phyloP scores from a whole-genome alignment of 2,329 filamentous ascomycete genomes.

The Trichoderma atrobrunneum region DNA sequence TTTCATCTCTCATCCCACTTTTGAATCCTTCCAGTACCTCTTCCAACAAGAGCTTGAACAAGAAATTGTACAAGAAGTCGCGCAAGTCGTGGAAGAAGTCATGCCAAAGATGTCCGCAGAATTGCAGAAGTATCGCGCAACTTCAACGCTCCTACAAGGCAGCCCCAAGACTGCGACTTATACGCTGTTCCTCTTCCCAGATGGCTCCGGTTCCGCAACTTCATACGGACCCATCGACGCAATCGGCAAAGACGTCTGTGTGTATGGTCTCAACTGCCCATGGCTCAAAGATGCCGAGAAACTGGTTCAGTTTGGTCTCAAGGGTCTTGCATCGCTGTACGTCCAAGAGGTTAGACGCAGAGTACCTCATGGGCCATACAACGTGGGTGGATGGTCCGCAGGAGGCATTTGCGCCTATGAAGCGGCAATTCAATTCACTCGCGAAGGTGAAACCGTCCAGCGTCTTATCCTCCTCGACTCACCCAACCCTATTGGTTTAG shows the following conservation, averaged over 20 bases:
- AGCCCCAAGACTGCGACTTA: slow-evolving; percentile 12
- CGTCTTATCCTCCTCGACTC: slow-evolving; percentile 63
- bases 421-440: slow-evolving; percentile 57
- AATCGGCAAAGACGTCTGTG: slow-evolving; percentile 45
- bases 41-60: background rate
- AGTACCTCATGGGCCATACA: slow-evolving; percentile 66
- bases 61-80: background rate
- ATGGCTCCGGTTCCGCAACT: slow-evolving; percentile 60
- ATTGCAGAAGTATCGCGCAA: slow-evolving; percentile 14
- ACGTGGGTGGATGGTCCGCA: slow-evolving; percentile 70
- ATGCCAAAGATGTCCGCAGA: background rate
- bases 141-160: slow-evolving; percentile 6
- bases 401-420: slow-evolving; percentile 70
- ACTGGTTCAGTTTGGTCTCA: slow-evolving; percentile 8
- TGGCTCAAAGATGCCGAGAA: slow-evolving; percentile 60
- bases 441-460: slow-evolving; percentile 54
- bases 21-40: slow-evolving; percentile 49
- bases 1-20: slow-evolving; percentile 53
- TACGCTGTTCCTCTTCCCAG: slow-evolving; percentile 38
- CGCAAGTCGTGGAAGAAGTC: background rate
- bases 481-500: slow-evolving; percentile 62
- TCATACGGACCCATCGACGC: slow-evolving; percentile 49
- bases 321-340: slow-evolving; percentile 46
- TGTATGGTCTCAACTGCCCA: slow-evolving; percentile 56
- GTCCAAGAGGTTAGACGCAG: slow-evolving; percentile 65